Conservation (phyloP, 192 early-diverging fungal genomes). For the Coemansia sp. region DNA sequence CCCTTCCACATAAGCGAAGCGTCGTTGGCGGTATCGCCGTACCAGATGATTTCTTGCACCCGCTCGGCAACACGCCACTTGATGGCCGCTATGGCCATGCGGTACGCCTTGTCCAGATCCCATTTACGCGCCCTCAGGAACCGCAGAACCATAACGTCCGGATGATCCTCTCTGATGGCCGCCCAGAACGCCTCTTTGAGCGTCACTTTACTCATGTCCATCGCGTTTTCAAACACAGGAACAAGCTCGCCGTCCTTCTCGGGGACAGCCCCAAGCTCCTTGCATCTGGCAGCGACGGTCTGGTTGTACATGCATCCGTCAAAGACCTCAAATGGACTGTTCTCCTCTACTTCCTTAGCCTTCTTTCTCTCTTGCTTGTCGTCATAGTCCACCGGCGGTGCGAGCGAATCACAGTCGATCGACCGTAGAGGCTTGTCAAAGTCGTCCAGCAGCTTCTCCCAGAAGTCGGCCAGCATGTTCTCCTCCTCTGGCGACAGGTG, state of each 20-base stretch:
- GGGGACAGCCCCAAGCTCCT: conserved; percentile 30
- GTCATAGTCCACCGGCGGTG: conserved; percentile 36
- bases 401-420: conserved; percentile 36
- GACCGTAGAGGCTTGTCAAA: conserved; percentile 49
- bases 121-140: conserved; percentile 90
- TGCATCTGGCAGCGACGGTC: conserved; percentile 34
- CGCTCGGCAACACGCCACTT: conserved; percentile 74
- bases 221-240: conserved; percentile 35
- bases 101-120: conserved; percentile 73
- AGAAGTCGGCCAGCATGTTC: conserved; percentile 48
- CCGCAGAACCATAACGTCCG: conserved; percentile 73
- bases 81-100: conserved; percentile 71
- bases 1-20: conserved; percentile 57
- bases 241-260: conserved; percentile 29
- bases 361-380: conserved; percentile 34
- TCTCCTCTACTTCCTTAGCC: conserved; percentile 37
- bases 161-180: conserved; percentile 66
- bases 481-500: conserved; percentile 42
- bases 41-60: conserved; percentile 62
- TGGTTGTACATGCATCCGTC: conserved; percentile 55
- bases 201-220: conserved; percentile 20
- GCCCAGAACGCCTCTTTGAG: conserved; percentile 66
- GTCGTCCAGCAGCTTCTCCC: conserved; percentile 48
- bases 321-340: conserved; percentile 48
- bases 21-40: conserved; percentile 63